Percentiles rank a stretch among this genome's conserved stretches.
Evolutionary conservation across 2,329 filamentous ascomycete genomes (phyloP).

Genomic region (Penicillium sp.): DNA sequence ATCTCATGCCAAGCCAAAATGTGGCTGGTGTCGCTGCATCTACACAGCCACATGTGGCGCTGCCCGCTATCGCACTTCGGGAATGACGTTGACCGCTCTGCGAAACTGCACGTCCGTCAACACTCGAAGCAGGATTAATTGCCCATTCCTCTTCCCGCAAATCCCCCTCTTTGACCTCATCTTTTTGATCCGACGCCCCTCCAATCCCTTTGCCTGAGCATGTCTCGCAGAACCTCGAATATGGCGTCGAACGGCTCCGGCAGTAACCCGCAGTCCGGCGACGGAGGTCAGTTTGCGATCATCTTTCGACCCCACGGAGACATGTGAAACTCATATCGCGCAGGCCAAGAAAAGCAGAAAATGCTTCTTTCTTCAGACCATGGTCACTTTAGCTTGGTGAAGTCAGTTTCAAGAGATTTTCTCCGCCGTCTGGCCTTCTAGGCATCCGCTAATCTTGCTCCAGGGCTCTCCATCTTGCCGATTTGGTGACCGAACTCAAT

Average conservation of each 20-base stretch:
- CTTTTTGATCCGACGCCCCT: neutral
- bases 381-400: constrained; percentile 57
- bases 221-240: constrained; percentile 45
- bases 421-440: constrained; percentile 1
- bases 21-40: constrained; percentile 6
- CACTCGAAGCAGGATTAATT: constrained; percentile 33
- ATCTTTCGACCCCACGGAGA: constrained; percentile 7
- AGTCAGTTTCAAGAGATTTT: constrained; percentile 35
- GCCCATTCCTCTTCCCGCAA: constrained; percentile 19
- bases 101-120: constrained; percentile 39
- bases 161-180: constrained; percentile 16
- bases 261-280: constrained; percentile 33
- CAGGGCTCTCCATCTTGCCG: constrained; percentile 55
- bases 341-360: constrained; percentile 55
- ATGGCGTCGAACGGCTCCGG: constrained; percentile 38
- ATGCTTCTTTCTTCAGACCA: constrained; percentile 52
- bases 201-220: constrained; percentile 27
- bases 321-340: constrained; percentile 15
- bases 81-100: constrained; percentile 43
- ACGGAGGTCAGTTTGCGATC: constrained; percentile 37
- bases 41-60: constrained; percentile 27
- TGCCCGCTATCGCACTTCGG: constrained; percentile 21
- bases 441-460: constrained; percentile 12
- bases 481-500: constrained; percentile 56
- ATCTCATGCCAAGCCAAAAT: neutral